phyloP scores from a whole-genome alignment of 2,329 filamentous ascomycete species.

The Fusarium coffeatum region DNA sequence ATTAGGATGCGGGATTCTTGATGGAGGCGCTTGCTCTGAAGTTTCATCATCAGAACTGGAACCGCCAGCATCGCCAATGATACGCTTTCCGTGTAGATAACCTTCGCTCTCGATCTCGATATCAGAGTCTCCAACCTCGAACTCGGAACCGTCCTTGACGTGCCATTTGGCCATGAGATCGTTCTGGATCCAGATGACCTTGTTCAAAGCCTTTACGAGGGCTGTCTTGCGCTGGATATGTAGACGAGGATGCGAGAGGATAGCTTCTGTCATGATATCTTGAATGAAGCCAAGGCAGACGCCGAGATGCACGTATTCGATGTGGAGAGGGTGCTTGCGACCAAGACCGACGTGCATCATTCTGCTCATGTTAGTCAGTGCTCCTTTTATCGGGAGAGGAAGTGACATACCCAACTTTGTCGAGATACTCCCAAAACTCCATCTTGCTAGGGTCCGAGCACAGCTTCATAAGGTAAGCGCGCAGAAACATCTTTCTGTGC shows the following conservation, averaged over 20 bases:
- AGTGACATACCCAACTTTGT: slow-evolving; percentile 77
- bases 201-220: slow-evolving; percentile 79
- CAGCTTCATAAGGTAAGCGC: slow-evolving; percentile 80
- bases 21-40: slow-evolving; percentile 31
- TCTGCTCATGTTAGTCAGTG: slow-evolving; percentile 49
- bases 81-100: slow-evolving; percentile 71
- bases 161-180: slow-evolving; percentile 89
- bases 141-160: slow-evolving; percentile 75
- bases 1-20: slow-evolving; percentile 33
- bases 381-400: background rate
- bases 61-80: slow-evolving; percentile 56
- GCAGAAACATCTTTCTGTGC: slow-evolving; percentile 80
- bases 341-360: slow-evolving; percentile 86
- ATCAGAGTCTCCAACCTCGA: slow-evolving; percentile 57
- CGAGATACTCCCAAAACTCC: slow-evolving; percentile 85
- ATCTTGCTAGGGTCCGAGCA: slow-evolving; percentile 79
- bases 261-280: slow-evolving; percentile 80
- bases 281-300: slow-evolving; percentile 79
- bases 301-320: slow-evolving; percentile 85
- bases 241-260: slow-evolving; percentile 77
- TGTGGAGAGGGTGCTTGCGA: slow-evolving; percentile 76
- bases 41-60: slow-evolving; percentile 37
- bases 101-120: slow-evolving; percentile 70
- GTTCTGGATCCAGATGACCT: slow-evolving; percentile 90
- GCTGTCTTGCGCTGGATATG: slow-evolving; percentile 75